Evolutionary conservation across 1,284 basidiomycete species (phyloP).

Genomic region (Omphalotus olearius): DNA sequence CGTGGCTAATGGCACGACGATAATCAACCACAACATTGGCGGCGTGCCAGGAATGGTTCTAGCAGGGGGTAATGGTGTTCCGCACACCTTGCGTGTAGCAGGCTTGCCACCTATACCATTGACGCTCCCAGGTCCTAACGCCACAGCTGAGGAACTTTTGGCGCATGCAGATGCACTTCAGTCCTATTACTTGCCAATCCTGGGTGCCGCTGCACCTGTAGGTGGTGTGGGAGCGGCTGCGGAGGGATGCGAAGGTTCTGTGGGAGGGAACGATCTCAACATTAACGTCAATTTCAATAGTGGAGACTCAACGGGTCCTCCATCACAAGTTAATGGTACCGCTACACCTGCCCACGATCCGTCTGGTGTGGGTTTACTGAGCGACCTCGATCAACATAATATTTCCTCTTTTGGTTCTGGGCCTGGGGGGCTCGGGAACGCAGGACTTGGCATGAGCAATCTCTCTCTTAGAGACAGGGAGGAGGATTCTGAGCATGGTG

Average conservation of each 20-base stretch:
- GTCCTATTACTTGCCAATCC: constrained; percentile 58
- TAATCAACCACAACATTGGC: not conserved
- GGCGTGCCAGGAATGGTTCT: constrained; percentile 3
- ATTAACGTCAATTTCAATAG: not conserved
- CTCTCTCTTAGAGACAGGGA: constrained; percentile 13
- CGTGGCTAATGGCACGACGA: too few relatives aligned
- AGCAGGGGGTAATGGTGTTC: constrained; percentile 6
- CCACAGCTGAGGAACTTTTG: constrained; percentile 46
- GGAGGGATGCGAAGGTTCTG: not conserved
- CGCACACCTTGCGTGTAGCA: constrained; percentile 15
- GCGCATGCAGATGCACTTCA: constrained; percentile 49
- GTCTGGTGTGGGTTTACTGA: not conserved
- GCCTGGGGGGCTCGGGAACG: not conserved
- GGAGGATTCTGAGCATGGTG: constrained; percentile 48
- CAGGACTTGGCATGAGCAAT: not conserved
- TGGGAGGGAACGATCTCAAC: not conserved
- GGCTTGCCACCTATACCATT: constrained; percentile 17
- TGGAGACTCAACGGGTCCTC: not conserved
- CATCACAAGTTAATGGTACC: not conserved
- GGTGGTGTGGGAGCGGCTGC: constrained; percentile 11
- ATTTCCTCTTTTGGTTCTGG: not conserved
- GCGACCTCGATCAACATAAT: not conserved
- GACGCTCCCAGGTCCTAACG: constrained; percentile 20
- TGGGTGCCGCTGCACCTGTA: constrained; percentile 38
- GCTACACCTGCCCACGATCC: not conserved